Evolutionary conservation across 1,284 basidiomycete species (phyloP), one percentile per base, ranked within the genome.

Genomic region (Limonomyces culmigenus): DNA sequence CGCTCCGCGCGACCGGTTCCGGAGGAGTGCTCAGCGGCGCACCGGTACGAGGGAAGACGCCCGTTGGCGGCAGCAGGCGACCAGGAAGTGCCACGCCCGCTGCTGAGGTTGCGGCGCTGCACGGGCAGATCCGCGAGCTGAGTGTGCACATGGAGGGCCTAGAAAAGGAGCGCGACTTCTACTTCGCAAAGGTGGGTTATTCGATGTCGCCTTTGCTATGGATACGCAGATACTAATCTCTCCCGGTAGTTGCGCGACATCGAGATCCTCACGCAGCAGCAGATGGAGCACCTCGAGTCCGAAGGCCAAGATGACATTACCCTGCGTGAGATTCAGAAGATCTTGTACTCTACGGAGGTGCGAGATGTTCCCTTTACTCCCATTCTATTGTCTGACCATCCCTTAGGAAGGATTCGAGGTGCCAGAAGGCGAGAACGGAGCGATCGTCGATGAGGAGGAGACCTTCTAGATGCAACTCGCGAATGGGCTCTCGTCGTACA

Each of bases 111-210:
- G 64, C 72, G 43, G 65, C 65, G 31, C 58, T 95, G 33, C 81
- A 81, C 40, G 58, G 61, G 0, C 86, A 96, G 55, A 62, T 95
- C 41, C 69, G 74, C 46, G 93, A 97, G 45, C 67, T 96, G 63
- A 74, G 76, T 38, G 55, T 66, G 2, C 80, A 86, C 48, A 65
- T 95, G 43, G 89, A 92, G 53, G 84, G 84, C 1, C 62, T 91
- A 30, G 85, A 92, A 63, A 93, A 89, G 60, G 91, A 97, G 62
- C 65, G 92, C 31, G 92, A 97, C 56, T 98, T 98, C 56, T 98
- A 98, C 61, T 98, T 97, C 60, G 78, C 83, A 48, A 98, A 97
- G 74, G 86, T 85, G 44, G 35, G 69, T 39, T 39, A n/a, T 4
- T 32, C 40, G 17, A 17, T 29, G 19, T 41, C n/a, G 19, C 35